Evolutionary conservation across 176 grass and related monocot species (phyloP).

Genomic region (Bromus sterilis): DNA sequence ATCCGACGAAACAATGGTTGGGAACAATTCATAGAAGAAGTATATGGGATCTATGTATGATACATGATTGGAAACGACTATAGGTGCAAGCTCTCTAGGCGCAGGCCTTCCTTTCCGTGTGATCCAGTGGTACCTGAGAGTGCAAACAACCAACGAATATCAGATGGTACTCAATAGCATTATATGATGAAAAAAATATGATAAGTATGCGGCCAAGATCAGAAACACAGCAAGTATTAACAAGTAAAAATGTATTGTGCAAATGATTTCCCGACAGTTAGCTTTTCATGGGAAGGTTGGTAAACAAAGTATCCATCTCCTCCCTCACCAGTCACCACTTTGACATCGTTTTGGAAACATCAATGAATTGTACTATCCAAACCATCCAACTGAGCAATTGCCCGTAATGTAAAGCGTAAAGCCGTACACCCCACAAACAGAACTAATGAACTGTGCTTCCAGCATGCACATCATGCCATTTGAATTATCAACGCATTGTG

Average conservation of each 20-base stretch:
- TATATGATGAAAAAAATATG: neutral
- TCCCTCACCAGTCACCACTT: neutral
- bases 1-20: conserved; percentile 94
- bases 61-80: conserved; percentile 96
- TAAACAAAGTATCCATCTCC: neutral
- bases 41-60: conserved; percentile 94
- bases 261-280: neutral
- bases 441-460: neutral
- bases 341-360: neutral
- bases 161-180: neutral
- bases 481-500: neutral
- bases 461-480: neutral
- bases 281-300: neutral
- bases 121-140: conserved; percentile 87
- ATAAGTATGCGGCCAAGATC: neutral
- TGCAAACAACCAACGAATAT: neutral
- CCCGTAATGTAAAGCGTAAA: neutral
- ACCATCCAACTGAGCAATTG: neutral
- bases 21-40: conserved; percentile 94
- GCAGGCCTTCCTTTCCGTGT: conserved; percentile 90
- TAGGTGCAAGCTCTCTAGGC: conserved; percentile 73
- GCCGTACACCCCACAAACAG: neutral
- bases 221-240: neutral
- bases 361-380: neutral
- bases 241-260: neutral